Percentiles rank a stretch among this genome's conserved stretches.
These are phyloP conservation scores for barrel medic (Medicago truncatula) DNA, from an alignment of 306 rosid species.

Conservation along the genomic window MtrunA17r5.0-ANR NC_053042.1:387001-387500, in stretches of 20 bases:
- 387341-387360: slow-evolving; percentile 48
- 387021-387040: too few species aligned
- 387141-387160: too few species aligned
- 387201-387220: background rate
- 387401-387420: slow-evolving; percentile 84
- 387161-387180: background rate
- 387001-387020: background rate
- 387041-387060: too few species aligned
- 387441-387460: slow-evolving; percentile 78
- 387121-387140: too few species aligned
- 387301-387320: slow-evolving; percentile 7
- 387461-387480: slow-evolving; percentile 66
- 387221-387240: background rate
- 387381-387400: slow-evolving; percentile 89
- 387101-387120: too few species aligned
- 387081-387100: too few species aligned
- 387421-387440: slow-evolving; percentile 90
- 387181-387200: background rate
- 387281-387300: slow-evolving; percentile 7
- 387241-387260: background rate
- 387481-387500: slow-evolving; percentile 63
- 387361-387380: slow-evolving; percentile 86
- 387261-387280: background rate
- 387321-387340: slow-evolving; percentile 69
- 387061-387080: too few species aligned